Conservation (phyloP, 2,329 filamentous ascomycete species). For the Calonectria pseudoturangicola region DNA sequence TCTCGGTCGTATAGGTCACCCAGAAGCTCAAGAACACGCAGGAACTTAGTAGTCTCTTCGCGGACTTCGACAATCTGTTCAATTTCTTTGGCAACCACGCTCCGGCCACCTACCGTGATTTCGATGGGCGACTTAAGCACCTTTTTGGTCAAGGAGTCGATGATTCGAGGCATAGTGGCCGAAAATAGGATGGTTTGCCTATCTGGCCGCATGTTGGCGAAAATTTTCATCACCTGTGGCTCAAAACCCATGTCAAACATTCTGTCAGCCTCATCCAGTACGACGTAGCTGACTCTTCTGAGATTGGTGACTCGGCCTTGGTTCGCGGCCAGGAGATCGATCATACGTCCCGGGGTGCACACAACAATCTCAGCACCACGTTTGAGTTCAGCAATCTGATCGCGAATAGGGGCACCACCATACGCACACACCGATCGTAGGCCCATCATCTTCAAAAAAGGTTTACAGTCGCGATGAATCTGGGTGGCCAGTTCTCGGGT, state of each 20-base stretch:
- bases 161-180: conserved; percentile 94
- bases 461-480: conserved; percentile 95
- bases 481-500: conserved; percentile 95
- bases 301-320: conserved; percentile 95
- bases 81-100: conserved; percentile 91
- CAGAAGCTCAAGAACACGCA: conserved; percentile 88
- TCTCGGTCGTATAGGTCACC: conserved; percentile 91
- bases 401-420: conserved; percentile 95
- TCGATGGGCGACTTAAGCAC: conserved; percentile 90
- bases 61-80: conserved; percentile 94
- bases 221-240: conserved; percentile 97
- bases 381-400: conserved; percentile 97
- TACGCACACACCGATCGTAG: conserved; percentile 94
- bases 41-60: conserved; percentile 88
- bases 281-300: conserved; percentile 91
- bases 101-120: conserved; percentile 92
- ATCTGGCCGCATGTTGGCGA: conserved; percentile 92
- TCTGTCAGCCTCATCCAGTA: conserved; percentile 96
- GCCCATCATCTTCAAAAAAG: conserved; percentile 90
- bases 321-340: conserved; percentile 95
- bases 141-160: conserved; percentile 93
- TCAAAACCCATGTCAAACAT: conserved; percentile 99
- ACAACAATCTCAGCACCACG: conserved; percentile 96
- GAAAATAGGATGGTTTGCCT: conserved; percentile 97
- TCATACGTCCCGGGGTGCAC: conserved; percentile 95